Evolutionary conservation across 1,139 yeast genomes (phyloP), one percentile per base, ranked within the genome.

Genomic region (Candida smagusa): DNA sequence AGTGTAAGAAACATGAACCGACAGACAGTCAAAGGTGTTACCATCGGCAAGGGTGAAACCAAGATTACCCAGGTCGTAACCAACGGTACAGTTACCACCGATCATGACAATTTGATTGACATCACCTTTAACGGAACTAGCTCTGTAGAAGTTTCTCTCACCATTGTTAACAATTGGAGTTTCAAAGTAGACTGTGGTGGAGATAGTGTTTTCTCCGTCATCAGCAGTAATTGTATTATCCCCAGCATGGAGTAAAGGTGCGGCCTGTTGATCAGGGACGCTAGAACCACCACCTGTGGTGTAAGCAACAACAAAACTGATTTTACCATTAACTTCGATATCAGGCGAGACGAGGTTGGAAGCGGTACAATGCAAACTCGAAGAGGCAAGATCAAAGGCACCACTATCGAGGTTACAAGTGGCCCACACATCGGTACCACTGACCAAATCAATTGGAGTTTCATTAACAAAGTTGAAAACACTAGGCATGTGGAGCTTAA

Each of bases 321-420:
- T 44, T 7, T 50, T 36, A 24, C 68, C 67, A 22, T 4, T 26
- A 9, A 32, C 37, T 2, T 37, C 29, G 35, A 23, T 35, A 22
- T 16, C 7, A 12, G 22, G 7, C 5, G 12, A 33, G 5, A 61
- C 50, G 3, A 34, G 35, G 19, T 32, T 23, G 2, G 54, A 29
- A 3, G 52, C 61, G 1, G 52, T 50, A 60, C 70, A 64, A 3
- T 41, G 37, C 6, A 64, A 34, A 31, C 43, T 34, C 7, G 66
- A 58, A 38, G 45, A 56, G n/a, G 57, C 42, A 12, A 55, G 52
- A 21, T 56, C 33, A 11, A 51, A 28, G 27, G 58, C 63, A 21
- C 68, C 69, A 12, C 48, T 36, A 26, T 24, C 38, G 29, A 56
- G 45, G 1, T 35, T 30, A 56, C 69, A 63, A 6, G 54, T 54